Base-by-base conservation (phyloP, 164 flowering plant genomes). In the Magnolia officinalis region DNA sequence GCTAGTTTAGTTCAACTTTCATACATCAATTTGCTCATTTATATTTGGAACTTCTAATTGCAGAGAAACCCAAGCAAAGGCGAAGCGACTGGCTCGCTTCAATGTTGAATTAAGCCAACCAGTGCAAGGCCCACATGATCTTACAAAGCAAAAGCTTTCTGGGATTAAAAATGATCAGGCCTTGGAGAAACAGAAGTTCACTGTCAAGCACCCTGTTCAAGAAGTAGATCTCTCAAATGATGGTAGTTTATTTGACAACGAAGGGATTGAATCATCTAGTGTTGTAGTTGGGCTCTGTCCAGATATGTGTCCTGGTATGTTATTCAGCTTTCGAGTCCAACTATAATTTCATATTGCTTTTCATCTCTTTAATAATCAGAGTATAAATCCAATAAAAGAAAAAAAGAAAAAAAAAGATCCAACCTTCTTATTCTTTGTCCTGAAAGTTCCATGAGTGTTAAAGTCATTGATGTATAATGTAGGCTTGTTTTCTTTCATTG, bases 291-390 rank as follows among this genome's bases (percentile, higher is more conserved):
- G 99, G 67, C 81, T 88, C 69, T 96, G 99, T 81, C 90, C 89
- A 6, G 97, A 96, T 78, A 96, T 96, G 99, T 96, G 99, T 81
- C 99, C 99, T 70, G 99, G 99, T 96, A 84, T 72, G 75, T 67
- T 20, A 73, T 74, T 81, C 18, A 71, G 26, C 79, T 70, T 50
- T 31, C 55, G 11, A 58, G 72, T 73, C 29, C 9, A 10, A 50
- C 26, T 21, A 70, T 20, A 50, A 31, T 70, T 6, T 67, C 58
- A 7, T 1, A 70, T 50, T 8, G 45, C 20, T n/a, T 50, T 70
- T 29, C 16, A 49, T 50, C 4, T 70, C 13, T 67, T 67, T 67
- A 7, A 5, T 65, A 19, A 29, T 6, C 59, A 55, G 63, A 29
- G 21, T 13, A 45, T 69, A 51, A 24, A 18, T 24, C 9, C 50